Conservation (phyloP, 2,329 filamentous ascomycete species). For the Magnaporthiopsis incrustans region DNA sequence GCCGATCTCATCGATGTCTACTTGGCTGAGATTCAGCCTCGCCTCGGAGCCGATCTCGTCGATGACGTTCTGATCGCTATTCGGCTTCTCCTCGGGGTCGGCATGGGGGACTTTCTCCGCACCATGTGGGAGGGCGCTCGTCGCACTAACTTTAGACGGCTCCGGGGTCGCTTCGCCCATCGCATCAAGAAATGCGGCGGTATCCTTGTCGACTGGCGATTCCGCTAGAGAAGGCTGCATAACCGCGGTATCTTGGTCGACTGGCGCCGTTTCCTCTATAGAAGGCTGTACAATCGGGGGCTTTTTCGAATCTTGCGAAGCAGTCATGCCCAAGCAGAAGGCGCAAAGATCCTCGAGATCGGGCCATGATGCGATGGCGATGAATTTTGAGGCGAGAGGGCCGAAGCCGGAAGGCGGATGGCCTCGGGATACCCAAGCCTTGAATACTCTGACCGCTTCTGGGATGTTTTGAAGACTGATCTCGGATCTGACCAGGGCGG, state of each 20-base stretch:
- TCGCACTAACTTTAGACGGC: not conserved
- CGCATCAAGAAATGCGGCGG: not conserved
- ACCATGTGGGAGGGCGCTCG: not conserved
- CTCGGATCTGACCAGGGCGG: conserved; percentile 32
- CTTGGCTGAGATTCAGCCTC: conserved; percentile 1
- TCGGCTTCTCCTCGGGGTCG: not conserved
- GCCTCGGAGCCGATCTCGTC: conserved; percentile 4
- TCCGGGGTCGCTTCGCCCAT: not conserved
- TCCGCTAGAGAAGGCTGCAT: not conserved
- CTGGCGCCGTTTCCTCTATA: not conserved
- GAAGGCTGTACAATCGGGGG: not conserved
- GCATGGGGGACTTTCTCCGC: not conserved
- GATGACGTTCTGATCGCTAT: not conserved
- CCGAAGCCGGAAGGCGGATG: conserved; percentile 33
- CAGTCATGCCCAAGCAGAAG: conserved; percentile 16
- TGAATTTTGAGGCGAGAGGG: conserved; percentile 31
- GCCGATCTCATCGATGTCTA: not conserved
- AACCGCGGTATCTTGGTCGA: not conserved
- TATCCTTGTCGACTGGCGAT: not conserved
- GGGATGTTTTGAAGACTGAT: conserved; percentile 30
- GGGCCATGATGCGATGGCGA: conserved; percentile 29
- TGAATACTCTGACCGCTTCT: conserved; percentile 32
- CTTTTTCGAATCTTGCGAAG: not conserved
- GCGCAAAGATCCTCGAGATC: conserved; percentile 28
- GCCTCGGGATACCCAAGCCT: conserved; percentile 24